Percentiles rank a stretch among this genome's conserved stretches.
Evolutionary conservation across 805 yeast genomes (phyloP).

Genomic region (Metschnikowia colocasiae): DNA sequence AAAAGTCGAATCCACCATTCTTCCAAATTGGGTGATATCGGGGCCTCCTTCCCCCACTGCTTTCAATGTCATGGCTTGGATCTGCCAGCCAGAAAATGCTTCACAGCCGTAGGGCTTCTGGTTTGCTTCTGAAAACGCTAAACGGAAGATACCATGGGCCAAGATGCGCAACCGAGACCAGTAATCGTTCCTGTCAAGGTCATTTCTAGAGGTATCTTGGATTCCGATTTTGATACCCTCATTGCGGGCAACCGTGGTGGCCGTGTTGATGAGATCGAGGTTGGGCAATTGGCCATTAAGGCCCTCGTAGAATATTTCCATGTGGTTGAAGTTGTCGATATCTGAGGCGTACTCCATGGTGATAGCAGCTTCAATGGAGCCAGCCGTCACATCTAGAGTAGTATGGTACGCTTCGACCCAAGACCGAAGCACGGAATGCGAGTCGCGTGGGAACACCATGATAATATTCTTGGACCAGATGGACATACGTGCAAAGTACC

Average conservation of each 20-base stretch:
- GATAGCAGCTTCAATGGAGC: slow-evolving; percentile 87
- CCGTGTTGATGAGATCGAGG: slow-evolving; percentile 82
- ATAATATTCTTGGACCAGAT: slow-evolving; percentile 95
- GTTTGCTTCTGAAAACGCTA: slow-evolving; percentile 68
- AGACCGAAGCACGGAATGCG: slow-evolving; percentile 61
- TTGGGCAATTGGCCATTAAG: slow-evolving; percentile 95
- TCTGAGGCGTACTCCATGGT: slow-evolving; percentile 72
- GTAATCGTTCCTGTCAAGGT: slow-evolving; percentile 47
- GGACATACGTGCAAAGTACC: slow-evolving; percentile 81
- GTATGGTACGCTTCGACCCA: slow-evolving; percentile 97
- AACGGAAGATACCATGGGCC: slow-evolving; percentile 59
- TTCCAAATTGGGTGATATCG: slow-evolving; percentile 89
- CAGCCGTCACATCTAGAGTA: slow-evolving; percentile 81
- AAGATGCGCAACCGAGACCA: slow-evolving; percentile 56
- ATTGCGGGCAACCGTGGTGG: slow-evolving; percentile 65
- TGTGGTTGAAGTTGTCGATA: slow-evolving; percentile 64
- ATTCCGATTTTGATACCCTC: slow-evolving; percentile 70
- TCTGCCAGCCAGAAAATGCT: slow-evolving; percentile 93
- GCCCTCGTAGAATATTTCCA: slow-evolving; percentile 81
- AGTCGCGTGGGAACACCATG: slow-evolving; percentile 74
- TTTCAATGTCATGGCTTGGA: slow-evolving; percentile 79
- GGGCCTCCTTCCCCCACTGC: slow-evolving; percentile 56
- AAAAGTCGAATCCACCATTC: slow-evolving; percentile 81
- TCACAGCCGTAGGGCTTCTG: slow-evolving; percentile 69
- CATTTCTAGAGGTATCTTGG: slow-evolving; percentile 52